Percentiles rank a stretch among this genome's conserved stretches.
These are phyloP conservation scores for Podaxis rugospora DNA, from an alignment of 768 basidiomycete species.

Conservation along the genomic window DNA sequence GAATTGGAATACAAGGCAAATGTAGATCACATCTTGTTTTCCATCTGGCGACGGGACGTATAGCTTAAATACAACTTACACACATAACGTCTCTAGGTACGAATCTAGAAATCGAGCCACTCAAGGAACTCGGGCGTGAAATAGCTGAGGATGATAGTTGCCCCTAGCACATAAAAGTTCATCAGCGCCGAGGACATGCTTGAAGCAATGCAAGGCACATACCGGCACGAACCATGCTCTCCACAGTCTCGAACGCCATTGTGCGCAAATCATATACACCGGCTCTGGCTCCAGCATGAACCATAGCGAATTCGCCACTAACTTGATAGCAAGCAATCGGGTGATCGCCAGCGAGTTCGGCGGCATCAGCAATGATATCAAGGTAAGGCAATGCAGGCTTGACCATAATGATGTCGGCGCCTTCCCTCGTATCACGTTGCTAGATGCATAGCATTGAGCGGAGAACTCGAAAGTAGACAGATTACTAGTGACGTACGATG, in stretches of 20 bases:
- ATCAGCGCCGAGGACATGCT: not conserved
- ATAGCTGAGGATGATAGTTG: constrained; percentile 87
- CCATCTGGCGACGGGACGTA: not conserved
- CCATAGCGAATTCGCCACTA: constrained; percentile 97
- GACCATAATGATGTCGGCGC: constrained; percentile 99
- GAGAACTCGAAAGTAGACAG: not conserved
- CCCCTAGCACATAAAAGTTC: constrained; percentile 43
- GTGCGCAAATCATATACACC: constrained; percentile 90
- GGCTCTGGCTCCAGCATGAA: constrained; percentile 87
- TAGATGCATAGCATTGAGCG: constrained; percentile 25
- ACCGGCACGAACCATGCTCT: constrained; percentile 92
- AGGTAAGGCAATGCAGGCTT: constrained; percentile 96
- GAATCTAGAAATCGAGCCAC: constrained; percentile 45
- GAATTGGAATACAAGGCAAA: not conserved
- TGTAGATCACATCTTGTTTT: not conserved
- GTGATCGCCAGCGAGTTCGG: constrained; percentile 74
- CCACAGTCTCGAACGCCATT: constrained; percentile 93
- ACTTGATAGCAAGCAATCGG: constrained; percentile 98
- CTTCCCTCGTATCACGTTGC: constrained; percentile 86
- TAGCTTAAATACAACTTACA: not conserved
- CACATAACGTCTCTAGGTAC: not conserved
- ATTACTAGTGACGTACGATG: constrained; percentile 55
- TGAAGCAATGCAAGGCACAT: constrained; percentile 20
- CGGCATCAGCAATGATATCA: constrained; percentile 90
- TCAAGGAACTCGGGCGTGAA: constrained; percentile 97